Evolutionary conservation across 1,284 basidiomycete genomes (phyloP), one percentile per base, ranked within the genome.

Genomic region (Rhodotorula sp.): DNA sequence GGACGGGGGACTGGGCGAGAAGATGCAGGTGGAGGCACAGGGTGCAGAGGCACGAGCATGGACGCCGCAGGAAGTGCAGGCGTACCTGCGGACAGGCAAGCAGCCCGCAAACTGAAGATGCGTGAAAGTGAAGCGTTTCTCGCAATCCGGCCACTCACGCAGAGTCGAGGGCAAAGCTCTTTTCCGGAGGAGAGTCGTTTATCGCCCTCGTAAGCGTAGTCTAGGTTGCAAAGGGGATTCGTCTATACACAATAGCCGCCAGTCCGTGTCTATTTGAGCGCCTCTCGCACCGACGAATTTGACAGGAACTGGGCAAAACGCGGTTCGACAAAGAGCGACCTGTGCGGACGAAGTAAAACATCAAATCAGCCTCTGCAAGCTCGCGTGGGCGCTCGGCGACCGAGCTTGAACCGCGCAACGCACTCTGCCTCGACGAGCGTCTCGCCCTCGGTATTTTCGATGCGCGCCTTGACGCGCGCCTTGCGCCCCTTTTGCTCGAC

Each of bases 351-450:
- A n/a, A n/a, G n/a, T n/a, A n/a, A n/a, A n/a, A n/a, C n/a, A n/a
- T n/a, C n/a, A n/a, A n/a, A n/a, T n/a, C 46, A 19, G 21, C 21
- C 41, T 21, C 19, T 4, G 21, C 41, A 19, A 21, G 7, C 45
- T 4, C 41, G 5, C 1, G 23, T 12, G 7, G 10, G 13, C n/a
- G 13, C n/a, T n/a, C 16, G 7, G 27, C 4, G 17, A 41, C 27
- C 21, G 27, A 42, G 17, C n/a, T 42, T 21, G 13, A 9, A 23
- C 10, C 23, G 21, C 41, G 34, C 2, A 25, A 74, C 74, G 83
- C 87, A 92, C 91, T 84, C 86, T 1, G 92, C 93, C 78, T 93
- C 90, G 5, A 90, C 91, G 0, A 97, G 85, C 14, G 89, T 80
- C 61, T 88, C 89, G 0, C 93, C 93, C 25, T 90, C 84, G 9